Conservation (phyloP, 2,329 filamentous ascomycete species). For the Clarireedia hainanense region DNA sequence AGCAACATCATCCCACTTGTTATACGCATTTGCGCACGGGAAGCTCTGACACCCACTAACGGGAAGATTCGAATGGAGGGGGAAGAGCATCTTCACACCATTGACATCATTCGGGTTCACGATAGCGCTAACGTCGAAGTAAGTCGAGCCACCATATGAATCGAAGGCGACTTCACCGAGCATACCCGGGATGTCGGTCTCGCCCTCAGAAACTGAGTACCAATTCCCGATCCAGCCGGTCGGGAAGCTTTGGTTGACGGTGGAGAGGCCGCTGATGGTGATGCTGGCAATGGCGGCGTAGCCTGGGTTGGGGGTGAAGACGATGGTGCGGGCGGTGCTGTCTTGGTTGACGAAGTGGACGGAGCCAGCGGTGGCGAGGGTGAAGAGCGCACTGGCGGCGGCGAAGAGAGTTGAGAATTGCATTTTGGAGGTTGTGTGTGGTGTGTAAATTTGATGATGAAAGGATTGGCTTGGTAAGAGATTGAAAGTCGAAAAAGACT, state of each 20-base stretch:
- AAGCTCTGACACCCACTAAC: constrained; percentile 44
- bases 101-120: constrained; percentile 41
- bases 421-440: constrained; percentile 38
- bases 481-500: background rate
- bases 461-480: constrained; percentile 17
- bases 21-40: constrained; percentile 49
- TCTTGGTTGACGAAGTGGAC: constrained; percentile 55
- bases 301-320: constrained; percentile 25
- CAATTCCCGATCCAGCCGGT: constrained; percentile 36
- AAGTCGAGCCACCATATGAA: constrained; percentile 41
- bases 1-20: constrained; percentile 44
- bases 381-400: constrained; percentile 35
- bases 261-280: constrained; percentile 17
- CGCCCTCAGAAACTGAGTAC: constrained; percentile 40
- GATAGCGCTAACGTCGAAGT: constrained; percentile 53
- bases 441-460: background rate
- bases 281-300: constrained; percentile 14
- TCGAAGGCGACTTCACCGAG: constrained; percentile 45
- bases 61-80: constrained; percentile 30
- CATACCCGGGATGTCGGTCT: constrained; percentile 38
- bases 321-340: constrained; percentile 30
- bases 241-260: constrained; percentile 32
- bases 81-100: constrained; percentile 49
- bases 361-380: constrained; percentile 38
- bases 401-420: constrained; percentile 38